Conservation (phyloP, 2,329 filamentous ascomycete species). For the Penicillium sp. region DNA sequence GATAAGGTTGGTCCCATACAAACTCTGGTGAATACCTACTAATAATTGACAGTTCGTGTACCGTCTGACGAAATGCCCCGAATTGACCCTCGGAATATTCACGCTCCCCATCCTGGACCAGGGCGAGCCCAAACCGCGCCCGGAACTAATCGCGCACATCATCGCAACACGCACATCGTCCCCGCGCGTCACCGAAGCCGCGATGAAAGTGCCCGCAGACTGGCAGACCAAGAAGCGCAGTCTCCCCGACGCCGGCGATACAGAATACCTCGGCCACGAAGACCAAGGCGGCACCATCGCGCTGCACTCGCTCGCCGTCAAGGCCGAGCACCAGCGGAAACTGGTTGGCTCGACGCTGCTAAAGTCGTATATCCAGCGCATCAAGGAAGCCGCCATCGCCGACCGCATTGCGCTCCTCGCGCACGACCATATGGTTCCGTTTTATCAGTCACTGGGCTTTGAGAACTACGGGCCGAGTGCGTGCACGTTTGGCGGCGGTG, state of each 20-base stretch:
- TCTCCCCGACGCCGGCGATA: constrained; percentile 28
- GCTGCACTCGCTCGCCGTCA: constrained; percentile 76
- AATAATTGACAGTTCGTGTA: constrained; percentile 50
- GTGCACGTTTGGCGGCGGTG: constrained; percentile 70
- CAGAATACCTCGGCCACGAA: constrained; percentile 62
- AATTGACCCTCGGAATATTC: constrained; percentile 77
- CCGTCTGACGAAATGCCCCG: constrained; percentile 68
- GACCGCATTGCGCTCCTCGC: constrained; percentile 73
- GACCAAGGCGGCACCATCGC: constrained; percentile 70
- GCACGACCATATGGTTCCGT: constrained; percentile 67
- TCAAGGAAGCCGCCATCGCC: constrained; percentile 65
- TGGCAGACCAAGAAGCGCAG: constrained; percentile 53
- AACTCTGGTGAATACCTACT: no score
- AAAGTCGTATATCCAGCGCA: constrained; percentile 71
- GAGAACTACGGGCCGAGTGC: constrained; percentile 63
- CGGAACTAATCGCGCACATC: constrained; percentile 69
- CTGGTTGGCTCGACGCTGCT: constrained; percentile 72
- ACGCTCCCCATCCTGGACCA: constrained; percentile 53
- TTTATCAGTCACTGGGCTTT: constrained; percentile 76
- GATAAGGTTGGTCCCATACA: constrained; percentile 53
- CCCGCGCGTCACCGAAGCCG: constrained; percentile 63
- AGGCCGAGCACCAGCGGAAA: constrained; percentile 68
- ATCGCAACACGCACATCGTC: constrained; percentile 68
- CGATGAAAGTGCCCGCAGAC: constrained; percentile 69
- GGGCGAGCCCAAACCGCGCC: constrained; percentile 58